phyloP scores from a whole-genome alignment of 2,329 filamentous ascomycete genomes.

The Gaeumannomyces tritici region DNA sequence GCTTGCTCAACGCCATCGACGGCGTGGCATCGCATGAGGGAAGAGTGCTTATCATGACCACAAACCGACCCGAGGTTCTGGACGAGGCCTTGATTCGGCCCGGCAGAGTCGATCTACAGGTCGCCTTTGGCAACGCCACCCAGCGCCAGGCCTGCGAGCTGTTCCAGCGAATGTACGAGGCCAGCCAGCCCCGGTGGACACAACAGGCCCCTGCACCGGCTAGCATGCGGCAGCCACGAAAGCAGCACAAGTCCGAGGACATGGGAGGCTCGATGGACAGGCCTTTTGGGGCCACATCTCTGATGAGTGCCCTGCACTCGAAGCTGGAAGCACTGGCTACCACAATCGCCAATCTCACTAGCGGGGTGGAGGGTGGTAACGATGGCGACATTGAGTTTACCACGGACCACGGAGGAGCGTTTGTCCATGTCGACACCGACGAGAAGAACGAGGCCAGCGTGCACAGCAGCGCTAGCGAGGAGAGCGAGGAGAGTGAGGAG shows the following conservation, averaged over 20 bases:
- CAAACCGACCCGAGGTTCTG: conserved; percentile 63
- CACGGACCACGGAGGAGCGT: not conserved
- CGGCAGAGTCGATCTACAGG: conserved; percentile 60
- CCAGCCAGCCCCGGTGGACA: conserved; percentile 16
- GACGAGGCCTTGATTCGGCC: conserved; percentile 67
- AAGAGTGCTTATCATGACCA: conserved; percentile 73
- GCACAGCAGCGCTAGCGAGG: not conserved
- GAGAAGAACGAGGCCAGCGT: conserved; percentile 3
- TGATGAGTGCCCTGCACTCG: not conserved
- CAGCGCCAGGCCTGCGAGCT: conserved; percentile 44
- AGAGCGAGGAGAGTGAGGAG: conserved; percentile 8
- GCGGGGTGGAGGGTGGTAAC: too few relatives aligned
- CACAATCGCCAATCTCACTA: not conserved
- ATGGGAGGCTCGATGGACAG: not conserved
- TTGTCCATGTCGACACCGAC: not conserved
- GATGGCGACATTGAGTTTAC: not conserved
- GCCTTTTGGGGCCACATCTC: not conserved
- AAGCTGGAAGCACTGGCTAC: not conserved
- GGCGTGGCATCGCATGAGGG: conserved; percentile 74
- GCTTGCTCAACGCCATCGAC: conserved; percentile 75
- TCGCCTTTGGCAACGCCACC: conserved; percentile 39
- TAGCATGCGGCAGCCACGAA: not conserved
- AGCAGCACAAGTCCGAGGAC: not conserved
- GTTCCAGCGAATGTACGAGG: conserved; percentile 52
- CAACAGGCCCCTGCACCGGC: not conserved